Base-by-base conservation (phyloP, 345 rosid species). In the Litchi chinensis region DNA sequence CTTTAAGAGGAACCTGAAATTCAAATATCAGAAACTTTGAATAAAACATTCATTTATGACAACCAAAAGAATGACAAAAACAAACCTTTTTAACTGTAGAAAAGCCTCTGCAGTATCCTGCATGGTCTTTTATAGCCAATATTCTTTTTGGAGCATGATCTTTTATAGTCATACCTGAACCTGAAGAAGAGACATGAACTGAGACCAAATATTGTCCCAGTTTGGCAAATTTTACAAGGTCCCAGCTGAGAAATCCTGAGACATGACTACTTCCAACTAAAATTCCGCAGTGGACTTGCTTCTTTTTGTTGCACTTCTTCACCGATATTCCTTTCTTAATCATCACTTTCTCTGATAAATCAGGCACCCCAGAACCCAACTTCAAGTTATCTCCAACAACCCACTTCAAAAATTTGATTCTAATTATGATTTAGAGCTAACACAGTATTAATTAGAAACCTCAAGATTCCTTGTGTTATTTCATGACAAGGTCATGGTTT, bases 101-200 rank as follows among this genome's bases (percentile, higher is more conserved):
- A 26, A 80, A 81, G 41, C 22, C 76, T 68, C 71, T 63, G 40
- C 69, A 21, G 70, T 28, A 65, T 65, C 68, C 41, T 68, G 67
- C 43, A 54, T 43, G 28, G 21, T 75, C 59, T 32, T 26, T 57
- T 65, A 22, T n/a, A 59, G 41, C 39, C 62, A 28, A 76, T 24
- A 19, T 67, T 40, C 73, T 68, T 19, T 21, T 26, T 43, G 16
- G 63, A 70, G 19, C 40, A 70, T 46, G 46, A 32, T 57, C 65
- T 56, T 52, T 19, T 13, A 7, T 39, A 12, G 26, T 56, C 56
- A 48, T 74, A 81, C 85, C 87, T 79, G 74, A n/a, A 54, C 22
- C 41, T 11, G 82, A 10, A 68, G 52, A 59, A 6, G 59, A 16
- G 65, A 65, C 68, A 65, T 48, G 65, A 59, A 73, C 37, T 74